A percentile compares a stretch with the other conserved stretches of the same genome.
Evolutionary conservation across 2,329 filamentous ascomycete species (phyloP).

Genomic region (Fusarium sp.): DNA sequence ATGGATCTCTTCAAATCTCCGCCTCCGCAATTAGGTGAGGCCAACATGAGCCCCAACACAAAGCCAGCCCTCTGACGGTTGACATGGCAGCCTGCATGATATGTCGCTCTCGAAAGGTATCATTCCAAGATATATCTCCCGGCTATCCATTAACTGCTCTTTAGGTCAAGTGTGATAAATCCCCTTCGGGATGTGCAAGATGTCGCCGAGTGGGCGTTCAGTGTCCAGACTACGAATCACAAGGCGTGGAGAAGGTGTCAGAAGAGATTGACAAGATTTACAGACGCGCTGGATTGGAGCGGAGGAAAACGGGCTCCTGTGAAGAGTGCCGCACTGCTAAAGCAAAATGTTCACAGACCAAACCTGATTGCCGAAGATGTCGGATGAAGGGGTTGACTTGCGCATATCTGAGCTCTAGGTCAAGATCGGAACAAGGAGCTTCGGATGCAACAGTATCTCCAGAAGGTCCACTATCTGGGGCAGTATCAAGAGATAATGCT

Average conservation of each 20-base stretch:
- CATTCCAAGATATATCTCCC: neutral
- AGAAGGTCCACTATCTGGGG: neutral
- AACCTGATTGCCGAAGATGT: neutral
- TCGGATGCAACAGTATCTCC: neutral
- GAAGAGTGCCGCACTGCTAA: neutral
- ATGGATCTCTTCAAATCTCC: neutral
- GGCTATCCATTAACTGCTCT: neutral
- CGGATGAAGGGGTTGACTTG: neutral
- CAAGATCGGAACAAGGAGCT: neutral
- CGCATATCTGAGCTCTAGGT: neutral
- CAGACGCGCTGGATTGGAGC: neutral
- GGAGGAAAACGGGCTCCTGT: neutral
- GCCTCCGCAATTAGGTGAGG: neutral
- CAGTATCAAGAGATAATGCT: neutral
- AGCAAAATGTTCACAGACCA: conserved; percentile 1
- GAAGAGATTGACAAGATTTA: conserved; percentile 2
- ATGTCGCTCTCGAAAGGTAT: neutral
- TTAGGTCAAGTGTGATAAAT: neutral
- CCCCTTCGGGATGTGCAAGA: neutral
- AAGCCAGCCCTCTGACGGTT: neutral
- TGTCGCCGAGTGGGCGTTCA: neutral
- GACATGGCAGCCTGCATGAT: neutral
- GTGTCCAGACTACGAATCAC: neutral
- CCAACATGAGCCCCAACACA: neutral
- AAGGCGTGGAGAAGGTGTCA: neutral